These are phyloP conservation scores for Cutaneotrichosporon spelunceum DNA, from an alignment of 1,284 basidiomycete species.

Conservation along the genomic window DNA sequence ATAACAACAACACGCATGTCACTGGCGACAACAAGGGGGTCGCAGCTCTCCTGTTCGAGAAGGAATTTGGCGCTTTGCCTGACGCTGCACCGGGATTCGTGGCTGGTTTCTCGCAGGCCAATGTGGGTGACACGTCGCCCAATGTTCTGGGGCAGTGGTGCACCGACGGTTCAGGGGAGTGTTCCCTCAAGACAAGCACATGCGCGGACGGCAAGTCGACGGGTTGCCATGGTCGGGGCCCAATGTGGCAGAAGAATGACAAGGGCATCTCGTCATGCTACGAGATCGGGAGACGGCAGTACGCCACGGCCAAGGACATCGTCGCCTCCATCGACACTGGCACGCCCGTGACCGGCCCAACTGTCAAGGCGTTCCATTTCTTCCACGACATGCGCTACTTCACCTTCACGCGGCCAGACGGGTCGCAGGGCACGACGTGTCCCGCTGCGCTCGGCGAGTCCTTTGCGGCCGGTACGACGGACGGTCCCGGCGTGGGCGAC, in stretches of 20 bases:
- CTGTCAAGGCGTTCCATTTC: slow-evolving; percentile 19
- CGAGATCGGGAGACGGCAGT: slow-evolving; percentile 18
- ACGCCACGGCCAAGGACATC: background rate
- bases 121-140: slow-evolving; percentile 19
- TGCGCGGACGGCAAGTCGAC: slow-evolving; percentile 15
- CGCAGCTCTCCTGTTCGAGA: slow-evolving; percentile 15
- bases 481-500: slow-evolving; percentile 18
- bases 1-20: slow-evolving; percentile 21
- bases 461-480: slow-evolving; percentile 20
- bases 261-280: slow-evolving; percentile 4
- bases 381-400: slow-evolving; percentile 22
- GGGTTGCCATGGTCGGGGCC: slow-evolving; percentile 18
- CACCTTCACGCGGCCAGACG: slow-evolving; percentile 12
- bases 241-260: slow-evolving; percentile 8
- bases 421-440: slow-evolving; percentile 13
- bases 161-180: slow-evolving; percentile 19
- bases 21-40: slow-evolving; percentile 25
- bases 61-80: background rate
- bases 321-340: slow-evolving; percentile 8
- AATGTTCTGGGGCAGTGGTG: slow-evolving; percentile 23
- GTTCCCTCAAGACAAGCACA: slow-evolving; percentile 12
- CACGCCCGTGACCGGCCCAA: slow-evolving; percentile 10
- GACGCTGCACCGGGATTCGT: slow-evolving; percentile 14
- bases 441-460: slow-evolving; percentile 18
- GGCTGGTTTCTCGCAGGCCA: slow-evolving; percentile 22